A percentile compares a stretch with the other conserved stretches of the same genome.
phyloP scores from a whole-genome alignment of 176 grass and related monocot species.

The Neostapfia colusana region DNA sequence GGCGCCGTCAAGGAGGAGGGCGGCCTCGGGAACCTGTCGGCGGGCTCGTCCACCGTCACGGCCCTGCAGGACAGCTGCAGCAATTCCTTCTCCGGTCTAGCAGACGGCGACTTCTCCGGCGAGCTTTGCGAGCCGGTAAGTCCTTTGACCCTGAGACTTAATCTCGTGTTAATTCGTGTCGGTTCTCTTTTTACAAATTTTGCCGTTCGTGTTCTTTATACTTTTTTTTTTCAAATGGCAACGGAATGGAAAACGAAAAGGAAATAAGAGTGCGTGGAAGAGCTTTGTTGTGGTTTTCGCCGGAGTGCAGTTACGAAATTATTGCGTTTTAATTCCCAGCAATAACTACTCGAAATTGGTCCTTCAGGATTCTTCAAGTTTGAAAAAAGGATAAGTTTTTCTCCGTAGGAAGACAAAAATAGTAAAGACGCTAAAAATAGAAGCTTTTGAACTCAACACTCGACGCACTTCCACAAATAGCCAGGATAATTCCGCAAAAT shows the following conservation, averaged over 20 bases:
- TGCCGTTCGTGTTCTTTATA: neutral
- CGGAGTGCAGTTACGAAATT: neutral
- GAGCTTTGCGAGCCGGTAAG: conserved; percentile 88
- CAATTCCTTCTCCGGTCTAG: conserved; percentile 68
- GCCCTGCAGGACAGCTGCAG: conserved; percentile 81
- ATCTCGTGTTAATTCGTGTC: neutral
- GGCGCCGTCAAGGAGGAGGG: conserved; percentile 33
- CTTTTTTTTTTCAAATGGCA: neutral
- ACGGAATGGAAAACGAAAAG: neutral
- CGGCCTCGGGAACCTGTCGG: conserved; percentile 49
- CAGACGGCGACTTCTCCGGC: conserved; percentile 59
- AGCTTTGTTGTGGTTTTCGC: neutral
- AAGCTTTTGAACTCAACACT: conserved; percentile 9
- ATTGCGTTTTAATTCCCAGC: conserved; percentile 11
- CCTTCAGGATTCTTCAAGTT: neutral
- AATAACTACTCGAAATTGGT: conserved; percentile 21
- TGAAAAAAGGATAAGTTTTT: neutral
- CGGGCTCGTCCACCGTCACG: conserved; percentile 80
- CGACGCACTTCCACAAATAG: neutral
- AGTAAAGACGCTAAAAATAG: conserved; percentile 19
- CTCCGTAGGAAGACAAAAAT: neutral
- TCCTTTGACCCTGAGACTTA: neutral
- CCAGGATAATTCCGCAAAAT: neutral
- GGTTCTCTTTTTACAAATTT: conserved; percentile 7
- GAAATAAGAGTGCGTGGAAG: neutral